Conservation (phyloP, 306 rosid genomes). For the Aeschynomene evenia region DNA sequence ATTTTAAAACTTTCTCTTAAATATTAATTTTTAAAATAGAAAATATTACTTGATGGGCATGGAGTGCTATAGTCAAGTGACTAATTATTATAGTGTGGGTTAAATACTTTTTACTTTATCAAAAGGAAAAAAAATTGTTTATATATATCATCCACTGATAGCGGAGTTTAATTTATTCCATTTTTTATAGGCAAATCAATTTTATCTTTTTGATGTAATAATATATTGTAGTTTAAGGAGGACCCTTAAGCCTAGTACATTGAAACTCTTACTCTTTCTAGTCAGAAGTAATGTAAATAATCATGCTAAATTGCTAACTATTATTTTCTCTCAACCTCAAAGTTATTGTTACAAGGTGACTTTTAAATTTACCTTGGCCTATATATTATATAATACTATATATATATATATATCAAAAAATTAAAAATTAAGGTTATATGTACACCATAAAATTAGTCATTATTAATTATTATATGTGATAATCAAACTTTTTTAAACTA, state of each 20-base stretch:
- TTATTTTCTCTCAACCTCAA: not conserved
- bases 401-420: too few species aligned
- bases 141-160: not conserved
- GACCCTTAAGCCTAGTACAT: too few species aligned
- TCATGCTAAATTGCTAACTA: not conserved
- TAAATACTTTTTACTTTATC: not conserved
- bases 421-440: too few species aligned
- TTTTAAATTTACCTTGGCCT: not conserved
- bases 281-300: not conserved
- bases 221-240: not conserved
- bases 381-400: not conserved
- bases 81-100: not conserved
- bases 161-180: not conserved
- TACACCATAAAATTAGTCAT: too few species aligned
- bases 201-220: not conserved
- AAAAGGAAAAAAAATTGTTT: not conserved
- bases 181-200: not conserved
- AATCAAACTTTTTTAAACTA: too few species aligned
- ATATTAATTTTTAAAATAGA: too few species aligned
- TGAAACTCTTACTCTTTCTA: not conserved
- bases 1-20: too few species aligned
- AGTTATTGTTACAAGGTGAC: not conserved
- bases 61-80: too few species aligned
- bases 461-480: too few species aligned
- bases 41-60: too few species aligned